Evolutionary conservation across 768 basidiomycete species (phyloP).

Genomic region (Multifurca ochricompacta): DNA sequence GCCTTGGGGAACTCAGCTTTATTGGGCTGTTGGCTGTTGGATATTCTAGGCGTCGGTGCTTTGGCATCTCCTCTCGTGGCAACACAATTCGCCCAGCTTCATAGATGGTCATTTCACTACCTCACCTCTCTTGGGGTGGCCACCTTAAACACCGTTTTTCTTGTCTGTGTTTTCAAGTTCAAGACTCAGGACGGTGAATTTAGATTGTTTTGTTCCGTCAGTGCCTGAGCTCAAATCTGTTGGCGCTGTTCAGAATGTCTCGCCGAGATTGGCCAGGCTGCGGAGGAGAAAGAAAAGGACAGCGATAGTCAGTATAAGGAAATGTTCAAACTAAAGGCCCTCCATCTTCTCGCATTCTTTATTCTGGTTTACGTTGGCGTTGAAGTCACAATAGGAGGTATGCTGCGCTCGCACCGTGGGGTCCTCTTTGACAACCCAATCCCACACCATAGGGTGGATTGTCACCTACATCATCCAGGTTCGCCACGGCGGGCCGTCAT

Average conservation of each 20-base stretch:
- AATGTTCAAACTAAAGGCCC: conserved; percentile 33
- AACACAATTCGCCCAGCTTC: conserved; percentile 66
- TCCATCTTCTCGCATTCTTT: conserved; percentile 38
- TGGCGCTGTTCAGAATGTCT: conserved; percentile 40
- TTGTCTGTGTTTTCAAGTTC: conserved; percentile 56
- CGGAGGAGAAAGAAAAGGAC: conserved; percentile 31
- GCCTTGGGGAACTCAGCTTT: not conserved
- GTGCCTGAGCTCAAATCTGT: not conserved
- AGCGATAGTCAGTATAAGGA: conserved; percentile 40
- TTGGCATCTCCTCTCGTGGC: conserved; percentile 65
- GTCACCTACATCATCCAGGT: conserved; percentile 42
- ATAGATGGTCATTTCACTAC: conserved; percentile 73
- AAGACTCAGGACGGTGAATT: conserved; percentile 59
- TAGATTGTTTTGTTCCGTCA: not conserved
- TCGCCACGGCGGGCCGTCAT: conserved; percentile 37
- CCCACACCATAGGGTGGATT: conserved; percentile 39
- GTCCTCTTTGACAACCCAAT: not conserved
- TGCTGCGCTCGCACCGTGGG: conserved; percentile 12
- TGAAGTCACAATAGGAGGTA: conserved; percentile 32
- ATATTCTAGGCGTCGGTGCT: conserved; percentile 49
- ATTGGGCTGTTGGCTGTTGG: too few species aligned
- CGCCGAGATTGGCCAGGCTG: conserved; percentile 41
- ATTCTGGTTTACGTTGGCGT: conserved; percentile 39
- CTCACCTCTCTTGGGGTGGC: conserved; percentile 64
- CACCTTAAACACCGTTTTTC: conserved; percentile 41